Conservation (phyloP, 1,284 basidiomycete species). For the Marasmius sp. region DNA sequence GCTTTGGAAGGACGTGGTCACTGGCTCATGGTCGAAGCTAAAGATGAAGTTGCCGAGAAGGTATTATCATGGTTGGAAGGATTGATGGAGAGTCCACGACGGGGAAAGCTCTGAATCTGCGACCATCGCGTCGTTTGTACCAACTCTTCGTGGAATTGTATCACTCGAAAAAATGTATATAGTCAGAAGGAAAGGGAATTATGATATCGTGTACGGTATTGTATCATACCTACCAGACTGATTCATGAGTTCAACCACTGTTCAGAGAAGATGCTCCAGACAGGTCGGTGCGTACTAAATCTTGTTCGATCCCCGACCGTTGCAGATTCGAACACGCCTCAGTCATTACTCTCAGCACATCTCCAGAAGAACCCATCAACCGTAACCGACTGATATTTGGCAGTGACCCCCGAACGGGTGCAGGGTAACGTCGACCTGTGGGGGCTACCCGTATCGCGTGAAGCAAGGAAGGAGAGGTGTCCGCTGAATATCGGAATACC, state of each 20-base stretch:
- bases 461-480: not conserved
- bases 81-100: conserved; percentile 16
- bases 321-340: not conserved
- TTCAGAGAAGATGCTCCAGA: not conserved
- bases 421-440: not conserved
- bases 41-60: conserved; percentile 46
- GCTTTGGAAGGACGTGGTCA: conserved; percentile 57
- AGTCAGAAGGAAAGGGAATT: no score
- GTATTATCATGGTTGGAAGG: conserved; percentile 49
- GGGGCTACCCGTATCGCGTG: not conserved
- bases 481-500: not conserved
- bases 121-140: not conserved
- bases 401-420: not conserved
- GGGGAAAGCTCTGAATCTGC: not conserved
- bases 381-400: not conserved
- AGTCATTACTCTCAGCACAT: not conserved
- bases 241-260: no score
- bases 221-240: no score
- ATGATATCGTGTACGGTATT: no score
- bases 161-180: no score
- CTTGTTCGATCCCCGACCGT: not conserved
- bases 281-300: not conserved
- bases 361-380: not conserved
- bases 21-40: conserved; percentile 66
- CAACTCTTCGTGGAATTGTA: not conserved